A percentile compares a stretch with the other conserved stretches of the same genome.
Conservation (phyloP, 768 basidiomycete species). For the Russula dissimulans region DNA sequence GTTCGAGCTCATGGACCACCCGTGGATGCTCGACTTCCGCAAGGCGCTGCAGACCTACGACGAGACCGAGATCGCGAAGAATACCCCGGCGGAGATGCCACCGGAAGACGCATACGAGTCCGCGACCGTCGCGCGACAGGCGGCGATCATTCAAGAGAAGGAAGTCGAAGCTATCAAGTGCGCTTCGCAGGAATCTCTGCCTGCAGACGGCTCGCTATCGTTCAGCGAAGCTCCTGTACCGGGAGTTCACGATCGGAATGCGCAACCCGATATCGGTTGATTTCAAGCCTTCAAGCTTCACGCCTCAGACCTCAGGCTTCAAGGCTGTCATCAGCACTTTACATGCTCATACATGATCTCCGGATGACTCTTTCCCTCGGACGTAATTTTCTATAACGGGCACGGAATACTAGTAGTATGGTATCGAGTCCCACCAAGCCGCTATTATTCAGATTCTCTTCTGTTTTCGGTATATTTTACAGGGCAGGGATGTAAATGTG, state of each 20-base stretch:
- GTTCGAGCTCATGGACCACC: constrained; percentile 72
- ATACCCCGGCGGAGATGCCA: constrained; percentile 37
- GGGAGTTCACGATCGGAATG: not conserved
- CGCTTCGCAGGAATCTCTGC: constrained; percentile 42
- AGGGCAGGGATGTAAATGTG: not conserved
- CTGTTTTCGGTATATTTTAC: not conserved
- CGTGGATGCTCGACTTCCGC: constrained; percentile 83
- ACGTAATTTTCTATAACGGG: not conserved
- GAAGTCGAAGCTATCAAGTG: constrained; percentile 48
- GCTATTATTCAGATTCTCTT: not conserved
- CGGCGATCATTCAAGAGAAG: constrained; percentile 47
- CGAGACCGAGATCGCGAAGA: constrained; percentile 47
- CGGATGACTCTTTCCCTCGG: not conserved
- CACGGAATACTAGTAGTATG: not conserved
- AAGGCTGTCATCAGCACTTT: not conserved
- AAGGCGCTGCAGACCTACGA: constrained; percentile 62
- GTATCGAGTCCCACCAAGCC: not conserved
- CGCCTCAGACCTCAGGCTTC: not conserved
- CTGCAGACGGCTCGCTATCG: constrained; percentile 24
- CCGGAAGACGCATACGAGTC: constrained; percentile 41
- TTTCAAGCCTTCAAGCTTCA: not conserved
- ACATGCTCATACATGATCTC: not conserved
- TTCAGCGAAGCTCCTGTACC: not conserved
- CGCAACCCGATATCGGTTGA: not conserved
- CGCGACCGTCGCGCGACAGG: constrained; percentile 46